Evolutionary conservation across 352 stramenopile species (phyloP), one percentile per base, ranked within the genome.

Genomic region (Globisporangium megalacanthum): DNA sequence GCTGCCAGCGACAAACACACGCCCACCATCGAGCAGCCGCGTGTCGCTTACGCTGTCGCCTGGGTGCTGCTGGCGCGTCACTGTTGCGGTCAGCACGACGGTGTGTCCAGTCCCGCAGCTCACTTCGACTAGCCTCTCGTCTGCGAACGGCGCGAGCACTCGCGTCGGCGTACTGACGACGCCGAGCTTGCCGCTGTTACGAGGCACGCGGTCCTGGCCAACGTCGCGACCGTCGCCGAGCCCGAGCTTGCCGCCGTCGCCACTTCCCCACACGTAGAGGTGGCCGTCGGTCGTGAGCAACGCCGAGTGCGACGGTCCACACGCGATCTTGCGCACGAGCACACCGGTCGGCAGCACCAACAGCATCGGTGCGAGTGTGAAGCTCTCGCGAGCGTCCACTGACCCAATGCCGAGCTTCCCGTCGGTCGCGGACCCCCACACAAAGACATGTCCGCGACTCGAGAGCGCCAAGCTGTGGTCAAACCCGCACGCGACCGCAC

Each of bases 231-330:
- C 78, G 31, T 93, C 83, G 37, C 77, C 81, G 3, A 93, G 74
- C 4, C 83, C 83, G 13, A 93, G 70, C 52, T 80, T 77, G 6
- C 83, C 83, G 11, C 81, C 81, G 19, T 89, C 83, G 14, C 79
- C 81, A 51, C 72, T 73, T 19, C 83, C 83, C 83, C 83, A 93
- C 0, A 93, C 81, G 53, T 75, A 93, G 29, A 93, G 60, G 6
- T 62, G 59, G 0, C 83, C 83, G 20, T 83, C 70, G 0, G 47
- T 64, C 7, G 81, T 89, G 8, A 93, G 35, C 0, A 89, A 50
- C 17, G 81, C 83, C 0, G 83, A 93, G 51, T 93, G 83, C 13
- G 83, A 93, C 17, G 79, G 76, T 20, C 83, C 83, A 49, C 83
- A 93, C 0, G 83, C 75, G 25, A 93, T 88, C 48, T 80, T 86